phyloP scores from a whole-genome alignment of 805 yeast genomes.

The Komagataella pseudopastoris region DNA sequence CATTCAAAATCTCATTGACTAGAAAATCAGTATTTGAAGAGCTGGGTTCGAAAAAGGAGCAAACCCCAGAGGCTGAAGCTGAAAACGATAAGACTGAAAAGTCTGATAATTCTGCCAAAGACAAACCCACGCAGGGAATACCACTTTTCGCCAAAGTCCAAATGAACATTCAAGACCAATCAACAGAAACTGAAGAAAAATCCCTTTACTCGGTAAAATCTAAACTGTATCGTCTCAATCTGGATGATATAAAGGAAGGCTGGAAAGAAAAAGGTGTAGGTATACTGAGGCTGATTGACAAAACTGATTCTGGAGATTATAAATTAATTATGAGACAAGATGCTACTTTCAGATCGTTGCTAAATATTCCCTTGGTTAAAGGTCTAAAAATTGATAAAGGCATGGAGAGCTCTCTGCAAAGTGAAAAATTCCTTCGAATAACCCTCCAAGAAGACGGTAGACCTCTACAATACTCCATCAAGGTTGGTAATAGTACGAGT shows the following conservation, averaged over 20 bases:
- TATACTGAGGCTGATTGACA: constrained; percentile 43
- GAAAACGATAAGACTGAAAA: constrained; percentile 10
- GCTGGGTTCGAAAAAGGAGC: constrained; percentile 1
- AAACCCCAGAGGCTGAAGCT: constrained; percentile 4
- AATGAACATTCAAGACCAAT: constrained; percentile 44
- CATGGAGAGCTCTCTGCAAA: constrained; percentile 70
- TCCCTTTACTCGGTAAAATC: constrained; percentile 59
- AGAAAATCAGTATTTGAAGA: constrained; percentile 47
- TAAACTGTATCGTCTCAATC: constrained; percentile 63
- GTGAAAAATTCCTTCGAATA: constrained; percentile 75
- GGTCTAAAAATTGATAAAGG: constrained; percentile 62
- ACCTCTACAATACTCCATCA: constrained; percentile 77
- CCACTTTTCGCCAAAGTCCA: constrained; percentile 40
- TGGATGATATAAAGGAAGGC: constrained; percentile 53
- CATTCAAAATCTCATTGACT: constrained; percentile 35
- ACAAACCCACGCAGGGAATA: constrained; percentile 15
- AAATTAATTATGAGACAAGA: constrained; percentile 87
- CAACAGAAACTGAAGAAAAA: constrained; percentile 86
- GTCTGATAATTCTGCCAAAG: constrained; percentile 11
- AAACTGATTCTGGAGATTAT: constrained; percentile 24
- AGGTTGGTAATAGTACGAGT: constrained; percentile 47
- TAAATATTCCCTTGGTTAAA: constrained; percentile 56
- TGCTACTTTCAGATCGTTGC: constrained; percentile 68
- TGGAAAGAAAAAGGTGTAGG: constrained; percentile 98
- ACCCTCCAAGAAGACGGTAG: constrained; percentile 47